phyloP scores from a whole-genome alignment of 129 eudicot species.

The Rutidosis leptorrhynchoides region DNA sequence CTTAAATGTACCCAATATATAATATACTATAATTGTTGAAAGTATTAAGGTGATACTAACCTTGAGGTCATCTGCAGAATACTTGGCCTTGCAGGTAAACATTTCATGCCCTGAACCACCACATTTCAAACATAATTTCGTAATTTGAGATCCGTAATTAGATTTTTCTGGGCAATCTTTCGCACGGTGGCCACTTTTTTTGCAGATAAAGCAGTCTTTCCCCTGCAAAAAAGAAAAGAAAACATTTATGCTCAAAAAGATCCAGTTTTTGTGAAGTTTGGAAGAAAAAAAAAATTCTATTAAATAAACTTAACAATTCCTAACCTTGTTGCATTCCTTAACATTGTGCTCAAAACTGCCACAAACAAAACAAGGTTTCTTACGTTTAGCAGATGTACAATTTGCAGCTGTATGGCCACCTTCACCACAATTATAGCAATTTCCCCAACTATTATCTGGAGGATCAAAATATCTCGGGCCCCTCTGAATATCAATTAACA shows the following conservation, averaged over 20 bases:
- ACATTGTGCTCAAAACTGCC: slow-evolving; percentile 94
- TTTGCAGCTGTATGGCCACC: slow-evolving; percentile 70
- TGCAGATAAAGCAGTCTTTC: slow-evolving; percentile 81
- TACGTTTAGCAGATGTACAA: slow-evolving; percentile 73
- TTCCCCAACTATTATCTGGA: slow-evolving; percentile 91
- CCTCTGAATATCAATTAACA: slow-evolving; percentile 55
- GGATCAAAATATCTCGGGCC: slow-evolving; percentile 99
- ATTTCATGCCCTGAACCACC: slow-evolving; percentile 83
- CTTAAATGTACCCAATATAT: background rate
- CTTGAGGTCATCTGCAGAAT: slow-evolving; percentile 81
- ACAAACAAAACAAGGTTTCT: slow-evolving; percentile 91
- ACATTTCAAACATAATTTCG: slow-evolving; percentile 77
- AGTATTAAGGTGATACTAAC: slow-evolving; percentile 42
- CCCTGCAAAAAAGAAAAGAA: slow-evolving; percentile 38
- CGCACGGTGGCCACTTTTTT: slow-evolving; percentile 84
- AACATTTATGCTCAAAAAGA: background rate
- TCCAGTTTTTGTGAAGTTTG: background rate
- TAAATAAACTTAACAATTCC: slow-evolving; percentile 14
- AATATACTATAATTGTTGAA: too few relatives aligned
- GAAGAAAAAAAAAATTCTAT: background rate
- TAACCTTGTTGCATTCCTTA: slow-evolving; percentile 74
- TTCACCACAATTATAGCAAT: slow-evolving; percentile 98
- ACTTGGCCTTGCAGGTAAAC: slow-evolving; percentile 63
- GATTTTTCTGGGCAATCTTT: slow-evolving; percentile 82
- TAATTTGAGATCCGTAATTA: slow-evolving; percentile 30